These are phyloP conservation scores for Leptographium procerum DNA, from an alignment of 2,329 filamentous ascomycete genomes.

Conservation along the genomic window DNA sequence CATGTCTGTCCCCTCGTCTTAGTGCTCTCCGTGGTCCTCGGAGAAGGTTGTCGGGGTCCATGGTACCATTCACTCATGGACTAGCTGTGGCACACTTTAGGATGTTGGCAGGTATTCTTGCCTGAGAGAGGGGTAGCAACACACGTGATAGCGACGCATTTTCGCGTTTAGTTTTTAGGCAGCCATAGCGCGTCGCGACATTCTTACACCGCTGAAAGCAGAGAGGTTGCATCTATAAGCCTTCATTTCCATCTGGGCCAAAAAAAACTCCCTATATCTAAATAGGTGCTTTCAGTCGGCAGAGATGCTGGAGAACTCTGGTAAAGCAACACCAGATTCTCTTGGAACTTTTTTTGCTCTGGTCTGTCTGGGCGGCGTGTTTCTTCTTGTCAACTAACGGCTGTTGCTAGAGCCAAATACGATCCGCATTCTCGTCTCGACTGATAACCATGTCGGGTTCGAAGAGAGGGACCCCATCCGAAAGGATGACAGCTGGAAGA, in stretches of 20 bases:
- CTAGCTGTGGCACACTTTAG: neutral
- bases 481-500: slow-evolving; percentile 94
- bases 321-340: slow-evolving; percentile 9
- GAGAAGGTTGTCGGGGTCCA: slow-evolving; percentile 10
- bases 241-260: neutral
- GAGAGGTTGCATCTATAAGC: neutral
- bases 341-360: neutral
- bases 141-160: slow-evolving; percentile 12
- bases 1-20: slow-evolving; percentile 4
- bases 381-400: neutral
- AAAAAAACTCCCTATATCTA: neutral
- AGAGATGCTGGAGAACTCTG: slow-evolving; percentile 16
- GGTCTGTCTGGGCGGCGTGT: neutral
- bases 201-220: neutral
- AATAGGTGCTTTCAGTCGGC: slow-evolving; percentile 1
- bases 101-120: neutral
- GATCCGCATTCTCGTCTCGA: slow-evolving; percentile 86
- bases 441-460: slow-evolving; percentile 96
- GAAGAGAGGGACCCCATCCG: slow-evolving; percentile 86
- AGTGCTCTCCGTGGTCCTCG: slow-evolving; percentile 9
- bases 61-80: neutral
- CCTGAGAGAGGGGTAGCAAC: neutral
- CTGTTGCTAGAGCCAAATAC: slow-evolving; percentile 56
- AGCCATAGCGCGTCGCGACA: slow-evolving; percentile 11
- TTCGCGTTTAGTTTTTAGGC: slow-evolving; percentile 12